Evolutionary conservation across 441 rosid genomes (phyloP), one percentile per base, ranked within the genome.

Genomic region (Euphorbia schlechtendalii): DNA sequence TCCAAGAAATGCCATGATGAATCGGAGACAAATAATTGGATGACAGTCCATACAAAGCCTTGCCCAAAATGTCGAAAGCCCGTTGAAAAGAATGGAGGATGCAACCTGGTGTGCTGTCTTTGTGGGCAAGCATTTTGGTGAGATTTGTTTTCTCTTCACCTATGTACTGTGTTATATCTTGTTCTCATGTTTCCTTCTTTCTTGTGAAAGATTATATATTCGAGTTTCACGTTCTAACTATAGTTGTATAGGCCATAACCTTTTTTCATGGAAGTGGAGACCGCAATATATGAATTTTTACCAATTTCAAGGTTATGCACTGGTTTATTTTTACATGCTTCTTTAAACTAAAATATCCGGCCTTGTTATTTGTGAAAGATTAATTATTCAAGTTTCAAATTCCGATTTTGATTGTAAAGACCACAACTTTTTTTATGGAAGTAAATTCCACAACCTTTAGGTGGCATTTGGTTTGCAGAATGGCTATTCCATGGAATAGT

Each of bases 41-140:
- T 86, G 21, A 81, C 88, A n/a, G 83, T 78, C 63, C 83, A 90
- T 64, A 87, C 92, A 13, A 87, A 86, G 75, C 81, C 79, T 22
- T 90, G 96, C 59, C 96, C 95, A 49, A 86, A 82, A 63, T 90
- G 92, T 66, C 73, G 67, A 77, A 87, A 80, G 61, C 78, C 80
- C 8, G 90, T 90, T 53, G 89, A 86, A 70, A 90, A 86, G 80
- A 84, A 80, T 54, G 92, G 96, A 60, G 96, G 96, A 59, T 90
- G 96, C 85, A 87, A 87, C 73, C 82, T 83, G n/a, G 88, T 89
- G 18, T 63, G 70, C 57, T 86, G 93, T 77, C 21, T 81, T 17
- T 89, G 96, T 68, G 81, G 83, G 46, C 89, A 85, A 66, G 69
- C 81, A 48, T 86, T 89, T 69, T 86, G 93, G 96, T 89, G 61